phyloP scores from a whole-genome alignment of 129 eudicot species.

The Helianthus tuberosus region DNA sequence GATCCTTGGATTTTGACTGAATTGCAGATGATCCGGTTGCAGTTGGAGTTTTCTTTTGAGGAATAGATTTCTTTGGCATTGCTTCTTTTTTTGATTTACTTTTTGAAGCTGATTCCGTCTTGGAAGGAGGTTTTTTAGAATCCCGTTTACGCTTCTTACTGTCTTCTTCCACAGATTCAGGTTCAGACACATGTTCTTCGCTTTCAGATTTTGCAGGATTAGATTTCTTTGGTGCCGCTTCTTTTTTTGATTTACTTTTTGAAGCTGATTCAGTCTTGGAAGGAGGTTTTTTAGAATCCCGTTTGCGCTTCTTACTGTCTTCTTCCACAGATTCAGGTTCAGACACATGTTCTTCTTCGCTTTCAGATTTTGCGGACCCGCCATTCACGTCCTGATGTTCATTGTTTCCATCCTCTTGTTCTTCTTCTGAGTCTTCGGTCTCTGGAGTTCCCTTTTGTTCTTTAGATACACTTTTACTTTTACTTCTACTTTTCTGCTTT shows the following conservation, averaged over 20 bases:
- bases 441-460: constrained; percentile 44
- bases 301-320: constrained; percentile 44
- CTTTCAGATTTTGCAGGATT: constrained; percentile 52
- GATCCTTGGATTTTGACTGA: constrained; percentile 45
- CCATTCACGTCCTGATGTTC: constrained; percentile 58
- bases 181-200: constrained; percentile 55
- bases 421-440: constrained; percentile 44
- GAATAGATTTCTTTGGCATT: constrained; percentile 42
- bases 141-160: constrained; percentile 44
- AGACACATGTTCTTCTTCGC: constrained; percentile 52
- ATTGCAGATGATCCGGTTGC: constrained; percentile 55
- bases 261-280: constrained; percentile 50
- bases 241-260: constrained; percentile 52
- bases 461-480: constrained; percentile 35
- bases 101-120: constrained; percentile 52
- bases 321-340: constrained; percentile 61
- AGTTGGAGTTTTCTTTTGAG: constrained; percentile 50
- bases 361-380: constrained; percentile 55
- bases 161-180: constrained; percentile 52
- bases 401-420: constrained; percentile 43
- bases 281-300: constrained; percentile 39
- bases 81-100: constrained; percentile 48
- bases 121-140: constrained; percentile 43
- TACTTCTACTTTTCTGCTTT: constrained; percentile 45
- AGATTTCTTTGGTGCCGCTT: constrained; percentile 39